A percentile compares a stretch with the other conserved stretches of the same genome.
phyloP scores from a whole-genome alignment of 1,284 basidiomycete genomes.

The Heimioporus retisporus region DNA sequence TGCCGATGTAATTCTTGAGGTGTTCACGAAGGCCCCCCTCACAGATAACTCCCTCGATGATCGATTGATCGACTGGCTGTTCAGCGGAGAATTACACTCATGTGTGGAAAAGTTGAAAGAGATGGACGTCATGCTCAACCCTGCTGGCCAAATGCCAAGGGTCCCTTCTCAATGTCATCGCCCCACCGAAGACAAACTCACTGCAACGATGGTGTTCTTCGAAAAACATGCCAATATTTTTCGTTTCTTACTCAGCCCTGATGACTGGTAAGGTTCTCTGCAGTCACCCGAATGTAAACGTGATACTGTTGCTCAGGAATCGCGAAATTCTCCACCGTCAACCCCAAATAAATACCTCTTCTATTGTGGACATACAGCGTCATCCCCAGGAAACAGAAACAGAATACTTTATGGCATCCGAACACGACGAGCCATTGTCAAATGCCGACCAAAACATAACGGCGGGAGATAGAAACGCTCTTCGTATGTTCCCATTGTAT shows the following conservation, averaged over 20 bases:
- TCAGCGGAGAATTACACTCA: background rate
- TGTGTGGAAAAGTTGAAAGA: constrained; percentile 1
- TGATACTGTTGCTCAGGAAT: constrained; percentile 1
- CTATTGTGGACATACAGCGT: background rate
- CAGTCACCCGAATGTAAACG: background rate
- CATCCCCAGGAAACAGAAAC: background rate
- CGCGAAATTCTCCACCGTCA: background rate
- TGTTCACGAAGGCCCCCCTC: background rate
- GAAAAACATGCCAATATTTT: background rate
- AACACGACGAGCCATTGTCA: background rate
- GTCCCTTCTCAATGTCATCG: background rate
- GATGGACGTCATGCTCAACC: constrained; percentile 5
- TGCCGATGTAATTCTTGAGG: constrained; percentile 1
- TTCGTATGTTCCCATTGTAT: background rate
- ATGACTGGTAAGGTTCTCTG: background rate
- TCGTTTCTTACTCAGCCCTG: constrained; percentile 2
- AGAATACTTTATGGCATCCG: background rate
- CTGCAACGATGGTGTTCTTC: background rate
- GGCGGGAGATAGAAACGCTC: background rate
- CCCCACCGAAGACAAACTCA: background rate
- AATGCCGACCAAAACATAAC: background rate
- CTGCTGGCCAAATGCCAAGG: background rate
- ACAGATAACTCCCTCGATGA: background rate
- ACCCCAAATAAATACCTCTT: background rate
- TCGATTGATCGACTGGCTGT: background rate